Evolutionary conservation across 805 yeast species (phyloP), one percentile per base, ranked within the genome.

Genomic region (Sungouiozyma intestinalis): DNA sequence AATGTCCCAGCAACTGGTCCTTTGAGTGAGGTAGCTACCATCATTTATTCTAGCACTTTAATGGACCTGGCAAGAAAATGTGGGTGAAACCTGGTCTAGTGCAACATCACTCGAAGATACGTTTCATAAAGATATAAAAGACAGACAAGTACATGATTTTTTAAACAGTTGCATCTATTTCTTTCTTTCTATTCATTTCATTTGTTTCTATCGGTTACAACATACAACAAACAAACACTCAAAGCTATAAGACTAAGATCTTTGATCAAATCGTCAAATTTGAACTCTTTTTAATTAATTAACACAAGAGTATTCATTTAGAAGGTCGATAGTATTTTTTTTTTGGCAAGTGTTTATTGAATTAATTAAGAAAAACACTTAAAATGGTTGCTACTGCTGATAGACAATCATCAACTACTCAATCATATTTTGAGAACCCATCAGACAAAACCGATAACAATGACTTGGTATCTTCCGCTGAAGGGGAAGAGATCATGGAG

Each of bases 391-490:
- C 29, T 7, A 24, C 29, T 35, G 20, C 37, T 35, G 20, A 16
- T 16, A 17, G 20, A 17, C 43, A 45, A 19, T 38, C 42, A 40
- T 39, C 29, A 24, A 29, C 29, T 15, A 18, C 38, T 19, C 27
- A 36, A 17, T 36, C 38, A 7, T 15, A 15, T 16, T 11, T 36
- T 8, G 20, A 24, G 14, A 29, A 17, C 15, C 19, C 38, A 8
- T 36, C 38, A 8, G 38, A 19, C 6, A 36, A 36, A 36, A 29
- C 27, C n/a, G 38, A 17, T 18, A 19, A 36, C 15, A 16, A 36
- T 16, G 19, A 36, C 5, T 19, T 36, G 27, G 20, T 15, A 14
- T 24, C 20, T 16, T 15, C n/a, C 9, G 27, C 15, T 4, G 15
- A 19, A 8, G 38, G 14, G 9, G 29, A 36, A 7, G 29, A 33